Percentiles rank a stretch among this genome's conserved stretches.
These are phyloP conservation scores for Coemansia sp. DNA, from an alignment of 192 early-diverging fungal species.

Conservation along the genomic window DNA sequence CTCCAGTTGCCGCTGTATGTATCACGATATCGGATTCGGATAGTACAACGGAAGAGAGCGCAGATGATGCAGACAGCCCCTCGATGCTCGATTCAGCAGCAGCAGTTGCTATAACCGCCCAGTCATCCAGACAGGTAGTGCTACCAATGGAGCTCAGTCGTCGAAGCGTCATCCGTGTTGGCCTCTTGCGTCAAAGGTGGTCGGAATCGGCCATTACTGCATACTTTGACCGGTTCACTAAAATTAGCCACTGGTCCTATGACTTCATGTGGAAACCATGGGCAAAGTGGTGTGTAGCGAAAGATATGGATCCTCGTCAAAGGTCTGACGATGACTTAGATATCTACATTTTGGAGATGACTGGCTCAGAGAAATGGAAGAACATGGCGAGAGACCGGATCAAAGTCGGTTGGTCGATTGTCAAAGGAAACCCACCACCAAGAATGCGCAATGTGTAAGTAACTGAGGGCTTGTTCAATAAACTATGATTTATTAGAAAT, in stretches of 20 bases:
- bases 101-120: background rate
- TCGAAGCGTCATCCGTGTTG: background rate
- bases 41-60: background rate
- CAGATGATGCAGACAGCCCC: background rate
- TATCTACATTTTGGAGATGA: too few species aligned
- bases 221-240: background rate
- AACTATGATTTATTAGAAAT: too few species aligned
- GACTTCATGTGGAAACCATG: background rate
- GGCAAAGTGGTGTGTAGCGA: background rate
- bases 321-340: too few species aligned
- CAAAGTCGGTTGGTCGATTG: too few species aligned
- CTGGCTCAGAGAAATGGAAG: too few species aligned
- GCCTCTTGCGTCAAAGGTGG: background rate
- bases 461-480: too few species aligned
- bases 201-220: background rate
- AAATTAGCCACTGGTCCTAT: background rate
- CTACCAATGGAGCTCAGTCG: background rate
- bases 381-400: too few species aligned
- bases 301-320: background rate
- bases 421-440: too few species aligned
- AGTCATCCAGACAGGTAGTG: background rate
- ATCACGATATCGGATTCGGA: background rate
- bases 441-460: too few species aligned
- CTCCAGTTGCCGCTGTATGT: background rate
- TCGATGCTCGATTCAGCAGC: background rate